Evolutionary conservation across 495 filamentous ascomycete species (phyloP).

Genomic region (Beverwykella pulmonaria): DNA sequence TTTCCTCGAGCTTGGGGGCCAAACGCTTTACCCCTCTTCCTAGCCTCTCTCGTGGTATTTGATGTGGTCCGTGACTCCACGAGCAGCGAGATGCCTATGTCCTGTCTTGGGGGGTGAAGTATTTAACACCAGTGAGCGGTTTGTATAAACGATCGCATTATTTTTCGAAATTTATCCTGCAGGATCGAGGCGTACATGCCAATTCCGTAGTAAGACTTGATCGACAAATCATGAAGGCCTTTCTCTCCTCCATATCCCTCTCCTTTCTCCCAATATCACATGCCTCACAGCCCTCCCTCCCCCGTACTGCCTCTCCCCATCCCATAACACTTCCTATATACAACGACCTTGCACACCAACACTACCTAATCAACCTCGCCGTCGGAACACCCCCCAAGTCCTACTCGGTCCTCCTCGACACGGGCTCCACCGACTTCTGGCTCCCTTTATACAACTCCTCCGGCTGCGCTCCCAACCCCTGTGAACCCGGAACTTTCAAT

Average conservation of each 20-base stretch:
- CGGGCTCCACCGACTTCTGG: constrained; percentile 1
- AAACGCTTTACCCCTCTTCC: background rate
- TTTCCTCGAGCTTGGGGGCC: background rate
- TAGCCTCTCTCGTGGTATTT: background rate
- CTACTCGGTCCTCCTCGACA: constrained; percentile 7
- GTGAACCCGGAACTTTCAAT: constrained; percentile 6
- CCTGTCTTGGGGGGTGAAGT: no score
- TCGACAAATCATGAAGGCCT: no score
- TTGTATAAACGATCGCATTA: no score
- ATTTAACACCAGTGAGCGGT: no score
- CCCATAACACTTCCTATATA: background rate
- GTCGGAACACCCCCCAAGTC: constrained; percentile 9
- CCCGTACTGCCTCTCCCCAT: background rate
- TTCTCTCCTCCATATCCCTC: background rate
- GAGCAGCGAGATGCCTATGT: no score
- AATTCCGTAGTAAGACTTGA: no score
- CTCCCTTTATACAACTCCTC: background rate
- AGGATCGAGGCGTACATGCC: no score
- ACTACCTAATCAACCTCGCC: constrained; percentile 1
- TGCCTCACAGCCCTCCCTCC: background rate
- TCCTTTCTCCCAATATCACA: background rate
- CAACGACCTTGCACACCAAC: background rate
- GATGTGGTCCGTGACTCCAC: background rate
- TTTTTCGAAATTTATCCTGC: no score
- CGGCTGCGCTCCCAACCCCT: constrained; percentile 6